Conservation (phyloP, 345 rosid genomes). For the Turritis glabra region DNA sequence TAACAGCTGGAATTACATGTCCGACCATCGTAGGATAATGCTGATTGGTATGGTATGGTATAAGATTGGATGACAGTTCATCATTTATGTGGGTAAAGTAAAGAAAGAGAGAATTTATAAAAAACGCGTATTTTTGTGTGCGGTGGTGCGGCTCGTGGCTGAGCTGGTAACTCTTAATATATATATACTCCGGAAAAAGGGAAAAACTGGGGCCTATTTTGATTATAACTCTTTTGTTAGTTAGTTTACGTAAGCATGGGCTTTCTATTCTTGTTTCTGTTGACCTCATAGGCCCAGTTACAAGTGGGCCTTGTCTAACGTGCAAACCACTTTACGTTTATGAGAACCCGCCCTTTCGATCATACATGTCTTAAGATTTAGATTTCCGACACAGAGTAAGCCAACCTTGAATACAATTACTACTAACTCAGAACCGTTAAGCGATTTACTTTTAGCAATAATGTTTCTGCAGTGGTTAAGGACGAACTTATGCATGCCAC, state of each 20-base stretch:
- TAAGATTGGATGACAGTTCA: slow-evolving; percentile 26
- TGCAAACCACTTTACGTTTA: no score
- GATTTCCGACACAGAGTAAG: no score
- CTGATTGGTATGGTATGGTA: background rate
- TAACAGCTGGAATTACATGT: slow-evolving; percentile 29
- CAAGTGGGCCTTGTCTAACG: background rate
- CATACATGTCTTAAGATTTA: no score
- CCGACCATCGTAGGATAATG: slow-evolving; percentile 24
- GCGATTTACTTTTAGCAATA: no score
- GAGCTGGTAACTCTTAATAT: slow-evolving; percentile 22
- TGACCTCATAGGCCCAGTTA: background rate
- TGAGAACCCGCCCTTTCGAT: no score
- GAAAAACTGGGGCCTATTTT: background rate
- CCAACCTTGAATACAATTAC: no score
- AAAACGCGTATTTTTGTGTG: slow-evolving; percentile 20
- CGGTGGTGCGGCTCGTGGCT: slow-evolving; percentile 36
- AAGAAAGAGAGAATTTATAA: background rate
- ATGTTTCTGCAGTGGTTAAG: no score
- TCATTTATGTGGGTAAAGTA: background rate
- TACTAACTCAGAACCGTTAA: no score
- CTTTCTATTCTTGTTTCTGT: background rate
- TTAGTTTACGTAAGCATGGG: slow-evolving; percentile 1
- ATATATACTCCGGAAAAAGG: background rate
- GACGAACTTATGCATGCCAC: no score
- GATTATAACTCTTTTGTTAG: background rate